Conservation (phyloP, 2,329 filamentous ascomycete species). For the Fusarium zealandicum region DNA sequence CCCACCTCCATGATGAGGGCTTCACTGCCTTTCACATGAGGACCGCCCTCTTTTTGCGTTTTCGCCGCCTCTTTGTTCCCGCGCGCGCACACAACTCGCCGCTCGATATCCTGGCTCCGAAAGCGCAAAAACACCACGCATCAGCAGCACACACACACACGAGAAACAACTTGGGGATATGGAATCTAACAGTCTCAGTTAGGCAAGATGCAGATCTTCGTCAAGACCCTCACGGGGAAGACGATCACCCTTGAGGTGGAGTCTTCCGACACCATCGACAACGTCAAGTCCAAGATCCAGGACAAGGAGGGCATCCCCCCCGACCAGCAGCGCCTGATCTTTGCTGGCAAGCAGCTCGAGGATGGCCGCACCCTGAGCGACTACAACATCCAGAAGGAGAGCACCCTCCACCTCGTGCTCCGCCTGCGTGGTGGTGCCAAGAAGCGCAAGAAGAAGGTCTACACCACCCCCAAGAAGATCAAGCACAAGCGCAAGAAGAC, state of each 20-base stretch:
- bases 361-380: slow-evolving; percentile 98
- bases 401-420: slow-evolving; percentile 96
- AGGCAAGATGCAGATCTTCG: slow-evolving; percentile 81
- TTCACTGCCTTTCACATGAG: slow-evolving; percentile 46
- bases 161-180: slow-evolving; percentile 6
- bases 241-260: slow-evolving; percentile 99
- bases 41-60: slow-evolving; percentile 23
- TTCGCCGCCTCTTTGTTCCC: slow-evolving; percentile 4
- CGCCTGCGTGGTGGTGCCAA: slow-evolving; percentile 98
- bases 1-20: slow-evolving; percentile 39
- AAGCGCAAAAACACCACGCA: slow-evolving; percentile 13
- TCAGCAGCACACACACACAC: slow-evolving; percentile 6
- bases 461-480: slow-evolving; percentile 99
- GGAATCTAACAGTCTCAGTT: slow-evolving; percentile 53
- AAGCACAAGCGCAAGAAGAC: slow-evolving; percentile 99
- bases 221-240: slow-evolving; percentile 95
- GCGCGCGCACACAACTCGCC: slow-evolving; percentile 20
- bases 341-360: slow-evolving; percentile 99
- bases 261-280: slow-evolving; percentile 99
- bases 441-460: slow-evolving; percentile 99
- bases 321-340: slow-evolving; percentile 99
- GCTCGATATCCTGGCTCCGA: slow-evolving; percentile 19
- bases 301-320: slow-evolving; percentile 99
- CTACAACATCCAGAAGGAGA: slow-evolving; percentile 99
- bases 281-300: slow-evolving; percentile 98